These are phyloP conservation scores for Vitis cinerea DNA, from an alignment of 164 flowering plant genomes.

Conservation along the genomic window DNA sequence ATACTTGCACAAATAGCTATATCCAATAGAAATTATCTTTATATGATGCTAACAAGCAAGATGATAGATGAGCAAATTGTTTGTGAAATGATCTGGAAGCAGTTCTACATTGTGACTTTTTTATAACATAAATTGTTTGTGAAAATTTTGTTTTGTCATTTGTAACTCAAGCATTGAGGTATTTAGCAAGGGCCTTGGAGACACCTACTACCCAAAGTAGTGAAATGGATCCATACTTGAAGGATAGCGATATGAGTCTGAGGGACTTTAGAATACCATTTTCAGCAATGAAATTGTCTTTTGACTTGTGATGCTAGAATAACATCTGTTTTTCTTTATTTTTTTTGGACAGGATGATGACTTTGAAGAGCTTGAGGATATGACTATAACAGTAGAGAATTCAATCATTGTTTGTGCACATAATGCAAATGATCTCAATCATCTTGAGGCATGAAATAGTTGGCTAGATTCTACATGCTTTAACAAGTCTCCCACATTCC, in stretches of 20 bases:
- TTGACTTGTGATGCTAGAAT: slow-evolving; percentile 1
- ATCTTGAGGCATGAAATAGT: slow-evolving; percentile 62
- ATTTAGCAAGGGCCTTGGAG: slow-evolving; percentile 59
- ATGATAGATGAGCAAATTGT: no score
- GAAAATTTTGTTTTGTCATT: neutral
- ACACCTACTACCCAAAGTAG: slow-evolving; percentile 69
- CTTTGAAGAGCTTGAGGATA: slow-evolving; percentile 84
- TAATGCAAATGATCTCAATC: slow-evolving; percentile 71
- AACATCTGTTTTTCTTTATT: neutral
- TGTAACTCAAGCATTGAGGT: slow-evolving; percentile 57
- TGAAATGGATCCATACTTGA: slow-evolving; percentile 82
- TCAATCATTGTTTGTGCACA: slow-evolving; percentile 82
- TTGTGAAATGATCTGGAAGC: no score
- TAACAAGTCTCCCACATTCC: neutral
- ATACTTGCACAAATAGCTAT: no score
- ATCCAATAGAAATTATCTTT: no score
- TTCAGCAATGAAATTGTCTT: neutral
- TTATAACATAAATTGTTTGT: neutral
- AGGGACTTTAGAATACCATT: neutral
- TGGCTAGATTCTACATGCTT: neutral
- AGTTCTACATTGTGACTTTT: neutral
- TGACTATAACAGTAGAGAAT: slow-evolving; percentile 66
- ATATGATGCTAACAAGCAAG: no score
- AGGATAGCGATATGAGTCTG: slow-evolving; percentile 59
- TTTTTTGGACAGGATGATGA: slow-evolving; percentile 56